Base-by-base conservation (phyloP, 2,329 filamentous ascomycete genomes). In the Lachnellula arida region DNA sequence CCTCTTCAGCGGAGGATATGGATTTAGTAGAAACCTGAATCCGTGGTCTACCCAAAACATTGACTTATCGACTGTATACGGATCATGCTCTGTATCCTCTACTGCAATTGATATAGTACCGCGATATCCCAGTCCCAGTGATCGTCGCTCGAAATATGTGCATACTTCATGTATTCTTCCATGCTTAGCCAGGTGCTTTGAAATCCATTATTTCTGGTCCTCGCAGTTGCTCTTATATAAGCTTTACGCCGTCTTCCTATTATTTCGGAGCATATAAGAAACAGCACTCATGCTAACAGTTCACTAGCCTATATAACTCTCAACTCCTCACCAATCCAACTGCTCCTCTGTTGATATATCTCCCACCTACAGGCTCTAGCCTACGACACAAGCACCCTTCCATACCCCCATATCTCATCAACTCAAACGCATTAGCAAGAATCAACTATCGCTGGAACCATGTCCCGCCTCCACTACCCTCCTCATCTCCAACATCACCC, bases 371-470 rank as follows among this genome's bases (percentile, higher is more conserved):
- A 4, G 63, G 65, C 56, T 2, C 78, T 77, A 57, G 73, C 78
- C 34, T 70, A 66, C 12, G 68, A 64, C n/a, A 75, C 77, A 74
- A 46, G 71, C 78, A 12, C 67, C 70, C 34, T 56, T 57, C 7
- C 57, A 70, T 50, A 56, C 70, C 34, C 61, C 79, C 23, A 75
- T 78, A 28, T 42, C 59, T 64, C 61, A 60, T 9, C 79, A 77
- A 9, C 78, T 78, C 54, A 71, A 78, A 68, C 34, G 75, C 81
- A 1, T 74, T 80, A 0, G 81, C 77, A 5, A 76, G 76, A 54
- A 80, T 86, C 65, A 80, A 84, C 65, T 86, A 86, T 67, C 75
- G 82, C 15, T 86, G 84, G 83, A 63, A 64, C 28, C 42, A 63
- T 62, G 40, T 51, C 49, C 28, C 65, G 48, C 46, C 46, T 46